Base-by-base conservation (phyloP, 2,329 filamentous ascomycete species). In the Fonsecaea erecta region DNA sequence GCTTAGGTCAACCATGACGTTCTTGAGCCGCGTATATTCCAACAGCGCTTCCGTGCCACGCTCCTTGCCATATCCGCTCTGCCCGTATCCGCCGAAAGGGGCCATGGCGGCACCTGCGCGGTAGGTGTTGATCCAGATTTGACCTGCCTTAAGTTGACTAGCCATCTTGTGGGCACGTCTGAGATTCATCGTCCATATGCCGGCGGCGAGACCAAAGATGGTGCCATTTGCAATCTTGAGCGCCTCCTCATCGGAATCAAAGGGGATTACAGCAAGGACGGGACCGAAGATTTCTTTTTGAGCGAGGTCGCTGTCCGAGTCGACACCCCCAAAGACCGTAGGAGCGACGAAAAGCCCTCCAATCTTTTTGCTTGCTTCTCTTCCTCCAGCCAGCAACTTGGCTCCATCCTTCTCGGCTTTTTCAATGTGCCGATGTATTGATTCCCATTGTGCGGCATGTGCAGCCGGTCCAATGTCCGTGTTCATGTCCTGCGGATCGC, bases 21-120 rank as follows among this genome's bases (percentile, higher is more conserved):
- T 87, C 81, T 90, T 90, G 28, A 83, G 85, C 72, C 82, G 79
- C 54, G 87, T 77, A 83, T 87, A 90, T 75, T 89, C 87, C 4
- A 83, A 79, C 60, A 88, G 75, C 0, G 85, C 86, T 28, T 65
- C 58, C 3, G 76, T 70, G 0, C 82, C 78, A 68, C 85, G 84
- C 77, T 95, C 92, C 62, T 90, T 87, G 51, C 91, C 91, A 65
- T 93, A 90, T 68, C 92, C 91, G 24, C 82, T 86, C 79, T 92
- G 85, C 79, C 93, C 93, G 82, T 85, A 91, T 0, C 92, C 91
- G 62, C 90, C 89, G 71, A 93, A 93, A 30, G 85, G 85, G 21
- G 62, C 63, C 6, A 48, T 58, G 9, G 52, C 21, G 30, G 59
- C 40, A 35, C 62, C 21, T 11, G 51, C 57, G 34, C 54, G 62